A percentile compares a stretch with the other conserved stretches of the same genome.
phyloP scores from a whole-genome alignment of 257 asterid genomes.

The Leonotis leonurus region DNA sequence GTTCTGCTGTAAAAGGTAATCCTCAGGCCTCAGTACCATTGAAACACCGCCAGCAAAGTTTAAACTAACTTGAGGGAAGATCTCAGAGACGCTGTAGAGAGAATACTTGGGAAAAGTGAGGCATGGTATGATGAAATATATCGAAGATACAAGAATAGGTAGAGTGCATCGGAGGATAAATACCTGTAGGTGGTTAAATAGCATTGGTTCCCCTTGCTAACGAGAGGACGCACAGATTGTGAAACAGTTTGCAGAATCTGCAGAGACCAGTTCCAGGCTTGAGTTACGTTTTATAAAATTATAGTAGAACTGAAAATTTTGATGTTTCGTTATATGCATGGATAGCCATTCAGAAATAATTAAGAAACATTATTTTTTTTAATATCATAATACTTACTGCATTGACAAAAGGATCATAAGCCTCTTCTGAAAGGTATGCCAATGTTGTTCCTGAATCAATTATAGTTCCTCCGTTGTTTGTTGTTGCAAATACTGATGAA shows the following conservation, averaged over 20 bases:
- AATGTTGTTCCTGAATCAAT: constrained; percentile 95
- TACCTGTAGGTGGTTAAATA: constrained; percentile 81
- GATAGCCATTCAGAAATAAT: neutral
- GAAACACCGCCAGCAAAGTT: constrained; percentile 87
- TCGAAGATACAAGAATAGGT: neutral
- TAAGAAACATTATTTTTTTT: neutral
- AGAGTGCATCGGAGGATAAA: neutral
- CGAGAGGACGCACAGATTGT: constrained; percentile 50
- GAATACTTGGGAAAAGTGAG: neutral
- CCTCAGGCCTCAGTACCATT: constrained; percentile 72
- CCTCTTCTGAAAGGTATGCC: constrained; percentile 88
- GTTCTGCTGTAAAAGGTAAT: constrained; percentile 91
- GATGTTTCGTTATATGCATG: neutral
- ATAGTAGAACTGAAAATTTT: neutral
- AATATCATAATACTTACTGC: constrained; percentile 48
- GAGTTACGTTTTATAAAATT: neutral
- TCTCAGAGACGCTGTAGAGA: constrained; percentile 47
- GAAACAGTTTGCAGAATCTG: constrained; percentile 68
- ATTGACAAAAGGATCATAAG: constrained; percentile 67
- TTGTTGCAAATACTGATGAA: constrained; percentile 66
- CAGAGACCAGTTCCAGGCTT: constrained; percentile 6
- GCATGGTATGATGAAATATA: neutral
- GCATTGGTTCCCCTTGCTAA: constrained; percentile 68
- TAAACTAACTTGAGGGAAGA: constrained; percentile 71
- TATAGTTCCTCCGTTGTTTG: constrained; percentile 73